phyloP scores from a whole-genome alignment of 2,329 filamentous ascomycete genomes.

The Stemphylium vesicarium region DNA sequence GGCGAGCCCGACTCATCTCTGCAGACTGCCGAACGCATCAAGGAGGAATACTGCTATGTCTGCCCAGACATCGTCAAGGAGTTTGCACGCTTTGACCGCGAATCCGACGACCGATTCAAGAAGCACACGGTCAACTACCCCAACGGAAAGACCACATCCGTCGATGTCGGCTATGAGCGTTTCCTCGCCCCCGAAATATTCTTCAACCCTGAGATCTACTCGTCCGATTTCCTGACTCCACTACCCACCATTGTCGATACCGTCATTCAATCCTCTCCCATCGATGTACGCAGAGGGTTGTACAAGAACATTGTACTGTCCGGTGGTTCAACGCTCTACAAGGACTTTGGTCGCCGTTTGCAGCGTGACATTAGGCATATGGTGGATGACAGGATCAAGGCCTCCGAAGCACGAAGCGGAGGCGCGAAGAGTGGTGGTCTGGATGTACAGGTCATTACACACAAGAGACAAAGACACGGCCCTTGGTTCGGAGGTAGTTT shows the following conservation, averaged over 20 bases:
- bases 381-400: conserved; percentile 89
- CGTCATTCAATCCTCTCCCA: conserved; percentile 96
- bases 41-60: conserved; percentile 98
- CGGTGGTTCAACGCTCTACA: conserved; percentile 96
- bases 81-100: conserved; percentile 90
- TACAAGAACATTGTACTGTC: conserved; percentile 99
- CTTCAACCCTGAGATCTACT: conserved; percentile 99
- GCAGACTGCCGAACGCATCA: conserved; percentile 97
- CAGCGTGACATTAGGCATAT: conserved; percentile 97
- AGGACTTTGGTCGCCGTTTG: conserved; percentile 94
- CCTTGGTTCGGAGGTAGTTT: conserved; percentile 98
- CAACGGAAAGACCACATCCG: conserved; percentile 80
- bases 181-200: conserved; percentile 99
- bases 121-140: conserved; percentile 88
- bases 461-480: conserved; percentile 96
- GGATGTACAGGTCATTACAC: conserved; percentile 95
- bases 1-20: conserved; percentile 96
- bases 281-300: conserved; percentile 92
- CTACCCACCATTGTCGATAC: conserved; percentile 92
- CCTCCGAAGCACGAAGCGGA: conserved; percentile 88
- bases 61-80: conserved; percentile 99
- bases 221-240: conserved; percentile 95
- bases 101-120: conserved; percentile 81
- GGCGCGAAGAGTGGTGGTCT: conserved; percentile 92
- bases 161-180: conserved; percentile 96